These are phyloP conservation scores for Botrytis porri DNA, from an alignment of 2,329 filamentous ascomycete species.

Conservation along the genomic window DNA sequence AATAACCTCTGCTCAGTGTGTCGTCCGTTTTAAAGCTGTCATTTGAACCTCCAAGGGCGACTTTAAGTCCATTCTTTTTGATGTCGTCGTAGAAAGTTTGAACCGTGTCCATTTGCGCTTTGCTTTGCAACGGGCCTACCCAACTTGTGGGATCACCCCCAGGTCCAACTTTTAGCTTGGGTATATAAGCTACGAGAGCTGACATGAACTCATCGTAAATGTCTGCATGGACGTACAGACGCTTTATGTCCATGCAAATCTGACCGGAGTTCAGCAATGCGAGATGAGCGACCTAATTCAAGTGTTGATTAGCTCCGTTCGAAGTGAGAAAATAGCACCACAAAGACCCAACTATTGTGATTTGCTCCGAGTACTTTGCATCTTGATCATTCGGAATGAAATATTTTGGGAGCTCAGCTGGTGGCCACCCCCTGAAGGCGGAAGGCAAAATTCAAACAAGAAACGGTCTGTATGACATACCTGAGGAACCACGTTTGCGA, in stretches of 20 bases:
- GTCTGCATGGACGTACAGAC: slow-evolving; percentile 57
- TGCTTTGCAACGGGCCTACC: slow-evolving; percentile 59
- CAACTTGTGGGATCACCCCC: slow-evolving; percentile 38
- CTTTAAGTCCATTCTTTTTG: slow-evolving; percentile 49
- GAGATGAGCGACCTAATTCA: slow-evolving; percentile 42
- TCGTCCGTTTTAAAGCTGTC: not conserved
- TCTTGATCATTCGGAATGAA: not conserved
- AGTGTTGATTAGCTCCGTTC: not conserved
- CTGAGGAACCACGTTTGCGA: slow-evolving; percentile 43
- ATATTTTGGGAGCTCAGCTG: no score
- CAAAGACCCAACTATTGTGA: no score
- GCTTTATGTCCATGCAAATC: slow-evolving; percentile 54
- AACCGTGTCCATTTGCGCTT: slow-evolving; percentile 56
- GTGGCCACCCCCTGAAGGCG: not conserved
- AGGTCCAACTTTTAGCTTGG: slow-evolving; percentile 42
- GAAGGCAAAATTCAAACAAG: not conserved
- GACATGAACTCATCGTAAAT: slow-evolving; percentile 48
- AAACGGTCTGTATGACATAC: not conserved
- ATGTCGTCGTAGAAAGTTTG: slow-evolving; percentile 54
- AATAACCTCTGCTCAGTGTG: slow-evolving; percentile 45
- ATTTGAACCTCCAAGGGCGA: slow-evolving; percentile 43
- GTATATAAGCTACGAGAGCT: slow-evolving; percentile 48
- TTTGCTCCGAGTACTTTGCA: not conserved
- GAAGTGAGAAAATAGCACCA: not conserved
- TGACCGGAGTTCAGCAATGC: slow-evolving; percentile 50